A percentile compares a stretch with the other conserved stretches of the same genome.
These are phyloP conservation scores for Paramecium caudatum DNA, from an alignment of 73 alveolate genomes.

Conservation along the genomic window DNA sequence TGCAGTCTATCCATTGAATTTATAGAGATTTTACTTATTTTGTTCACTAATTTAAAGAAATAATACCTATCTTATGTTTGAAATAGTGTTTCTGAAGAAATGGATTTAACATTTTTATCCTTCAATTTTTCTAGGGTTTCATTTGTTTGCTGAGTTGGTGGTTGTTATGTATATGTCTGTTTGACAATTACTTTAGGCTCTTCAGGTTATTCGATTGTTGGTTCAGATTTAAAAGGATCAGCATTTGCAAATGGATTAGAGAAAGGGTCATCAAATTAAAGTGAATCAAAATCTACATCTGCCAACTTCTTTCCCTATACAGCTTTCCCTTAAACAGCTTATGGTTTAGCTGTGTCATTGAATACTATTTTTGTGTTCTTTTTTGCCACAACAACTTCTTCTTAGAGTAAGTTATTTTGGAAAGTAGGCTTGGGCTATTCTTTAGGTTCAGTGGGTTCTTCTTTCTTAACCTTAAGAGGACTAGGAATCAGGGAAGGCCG, in stretches of 20 bases:
- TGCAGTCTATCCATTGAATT: slow-evolving; percentile 60
- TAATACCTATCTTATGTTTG: slow-evolving; percentile 23
- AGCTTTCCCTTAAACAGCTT: slow-evolving; percentile 38
- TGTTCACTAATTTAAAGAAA: not conserved
- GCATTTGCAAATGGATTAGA: slow-evolving; percentile 1
- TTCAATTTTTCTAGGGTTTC: slow-evolving; percentile 58
- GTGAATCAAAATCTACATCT: slow-evolving; percentile 38
- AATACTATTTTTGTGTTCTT: slow-evolving; percentile 41
- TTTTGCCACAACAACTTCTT: not conserved
- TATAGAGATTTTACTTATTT: slow-evolving; percentile 37
- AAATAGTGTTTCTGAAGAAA: slow-evolving; percentile 35
- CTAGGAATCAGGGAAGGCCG: slow-evolving; percentile 38
- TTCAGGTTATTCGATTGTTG: not conserved
- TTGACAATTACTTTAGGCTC: slow-evolving; percentile 50
- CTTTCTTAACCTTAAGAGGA: slow-evolving; percentile 8
- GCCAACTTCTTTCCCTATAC: slow-evolving; percentile 54
- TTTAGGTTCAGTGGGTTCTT: not conserved
- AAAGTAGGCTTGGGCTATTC: slow-evolving; percentile 24
- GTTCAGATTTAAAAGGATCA: slow-evolving; percentile 22
- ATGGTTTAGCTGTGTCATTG: slow-evolving; percentile 26
- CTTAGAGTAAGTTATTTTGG: slow-evolving; percentile 22
- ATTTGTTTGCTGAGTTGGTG: not conserved
- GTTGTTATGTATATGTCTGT: not conserved
- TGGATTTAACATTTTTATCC: slow-evolving; percentile 52
- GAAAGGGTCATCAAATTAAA: slow-evolving; percentile 58